Evolutionary conservation across 495 filamentous ascomycete species (phyloP), one percentile per base, ranked within the genome.

Genomic region (Trichoderma gamsii): DNA sequence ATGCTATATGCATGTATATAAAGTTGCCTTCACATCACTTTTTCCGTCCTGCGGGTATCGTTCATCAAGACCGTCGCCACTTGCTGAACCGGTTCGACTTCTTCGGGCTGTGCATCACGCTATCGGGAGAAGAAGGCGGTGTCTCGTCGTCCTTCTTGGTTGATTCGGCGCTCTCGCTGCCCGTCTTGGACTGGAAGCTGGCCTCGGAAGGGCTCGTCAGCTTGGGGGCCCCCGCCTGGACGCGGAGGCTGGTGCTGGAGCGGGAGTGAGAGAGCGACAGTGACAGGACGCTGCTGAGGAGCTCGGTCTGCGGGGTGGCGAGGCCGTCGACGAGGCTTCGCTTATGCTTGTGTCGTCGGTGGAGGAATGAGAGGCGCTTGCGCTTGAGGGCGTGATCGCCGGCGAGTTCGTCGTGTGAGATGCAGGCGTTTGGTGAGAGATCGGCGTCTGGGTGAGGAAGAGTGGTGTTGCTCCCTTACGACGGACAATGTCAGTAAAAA

Each of bases 371-470:
- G 66, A 71, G 71, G 2, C 77, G 70, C 65, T 74, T 69, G 13
- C 76, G 63, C 13, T 68, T 21, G 35, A 76, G 67, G 15, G 72
- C 74, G 56, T 71, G 68, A 38, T 29, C 43, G 12, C 72, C 56
- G 35, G 69, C 67, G 56, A 79, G 69, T 44, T 78, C 75, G 41
- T 76, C 76, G 67, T 73, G 71, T 49, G 71, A 69, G 66, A 79
- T 71, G 70, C 52, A 71, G 29, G 77, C 77, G 43, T 77, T 70
- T n/a, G 75, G 75, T 63, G 70, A 65, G 43, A 76, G 52, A 61
- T 75, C 73, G 46, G 77, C 77, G 43, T 78, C 75, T 15, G 77
- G 77, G 68, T 79, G 77, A 21, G 75, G 77, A 18, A 77, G 74
- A 21, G 73, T 69, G 13, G 77, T 79, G 67, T 76, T 79, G 59